Conservation (phyloP, 345 rosid genomes). For the Salix dunnii region DNA sequence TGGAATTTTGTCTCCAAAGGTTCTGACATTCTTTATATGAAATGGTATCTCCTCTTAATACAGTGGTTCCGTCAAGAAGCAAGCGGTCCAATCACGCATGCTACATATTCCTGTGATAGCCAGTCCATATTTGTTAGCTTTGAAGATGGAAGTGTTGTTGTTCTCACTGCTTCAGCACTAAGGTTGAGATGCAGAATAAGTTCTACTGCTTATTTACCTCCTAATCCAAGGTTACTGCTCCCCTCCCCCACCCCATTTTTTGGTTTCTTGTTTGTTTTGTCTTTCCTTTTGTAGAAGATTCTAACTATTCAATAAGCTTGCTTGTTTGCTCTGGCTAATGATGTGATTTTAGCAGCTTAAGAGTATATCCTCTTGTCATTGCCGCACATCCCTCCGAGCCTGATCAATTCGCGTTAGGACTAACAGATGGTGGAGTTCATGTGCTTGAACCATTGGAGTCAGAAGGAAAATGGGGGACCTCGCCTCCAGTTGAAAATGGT, state of each 20-base stretch:
- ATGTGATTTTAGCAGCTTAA: constrained; percentile 50
- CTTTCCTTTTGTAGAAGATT: neutral
- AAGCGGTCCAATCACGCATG: constrained; percentile 71
- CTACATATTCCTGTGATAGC: constrained; percentile 77
- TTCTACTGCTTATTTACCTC: constrained; percentile 62
- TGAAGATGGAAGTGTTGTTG: constrained; percentile 61
- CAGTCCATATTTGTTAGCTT: constrained; percentile 73
- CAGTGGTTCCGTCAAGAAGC: constrained; percentile 67
- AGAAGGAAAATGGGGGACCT: constrained; percentile 81
- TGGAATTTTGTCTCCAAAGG: neutral
- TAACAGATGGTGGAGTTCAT: constrained; percentile 62
- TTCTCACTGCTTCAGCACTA: constrained; percentile 64
- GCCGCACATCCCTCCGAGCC: constrained; percentile 74
- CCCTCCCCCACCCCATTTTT: neutral
- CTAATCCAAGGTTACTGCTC: constrained; percentile 57
- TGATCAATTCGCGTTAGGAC: constrained; percentile 76
- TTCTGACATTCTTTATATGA: constrained; percentile 5
- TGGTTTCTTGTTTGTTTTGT: neutral
- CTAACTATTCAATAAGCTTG: neutral
- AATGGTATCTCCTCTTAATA: constrained; percentile 20
- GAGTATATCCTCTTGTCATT: constrained; percentile 69
- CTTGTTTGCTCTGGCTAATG: neutral
- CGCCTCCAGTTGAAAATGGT: constrained; percentile 73
- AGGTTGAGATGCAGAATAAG: constrained; percentile 76
- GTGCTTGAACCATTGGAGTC: constrained; percentile 69